Percentiles rank a stretch among this genome's conserved stretches.
phyloP scores from a whole-genome alignment of 345 rosid species.

The Hypericum perforatum region DNA sequence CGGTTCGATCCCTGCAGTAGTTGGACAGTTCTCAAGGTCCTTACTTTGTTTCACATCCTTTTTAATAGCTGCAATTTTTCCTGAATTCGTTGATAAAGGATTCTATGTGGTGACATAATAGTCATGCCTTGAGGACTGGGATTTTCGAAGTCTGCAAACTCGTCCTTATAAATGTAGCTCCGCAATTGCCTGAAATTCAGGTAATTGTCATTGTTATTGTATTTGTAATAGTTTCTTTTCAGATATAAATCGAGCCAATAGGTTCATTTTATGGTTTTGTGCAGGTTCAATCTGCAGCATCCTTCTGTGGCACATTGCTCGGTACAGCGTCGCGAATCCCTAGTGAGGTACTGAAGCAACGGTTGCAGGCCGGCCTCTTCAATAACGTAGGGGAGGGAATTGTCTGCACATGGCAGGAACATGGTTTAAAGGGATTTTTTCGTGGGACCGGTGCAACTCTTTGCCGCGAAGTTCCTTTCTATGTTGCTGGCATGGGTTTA shows the following conservation, averaged over 20 bases:
- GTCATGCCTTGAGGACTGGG: constrained; percentile 96
- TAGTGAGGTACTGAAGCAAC: constrained; percentile 95
- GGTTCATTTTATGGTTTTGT: constrained; percentile 6
- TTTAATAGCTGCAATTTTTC: constrained; percentile 2
- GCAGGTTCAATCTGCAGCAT: constrained; percentile 90
- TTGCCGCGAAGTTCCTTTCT: constrained; percentile 92
- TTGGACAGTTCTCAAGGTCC: constrained; percentile 96
- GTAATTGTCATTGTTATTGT: constrained; percentile 24
- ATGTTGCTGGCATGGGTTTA: constrained; percentile 89
- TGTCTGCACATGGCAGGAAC: constrained; percentile 82
- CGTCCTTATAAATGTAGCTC: constrained; percentile 76
- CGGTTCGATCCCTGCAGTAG: constrained; percentile 95
- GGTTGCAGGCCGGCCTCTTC: constrained; percentile 83
- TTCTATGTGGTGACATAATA: constrained; percentile 23
- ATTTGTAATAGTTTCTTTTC: not conserved
- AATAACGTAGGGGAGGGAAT: constrained; percentile 88
- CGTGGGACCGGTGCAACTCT: constrained; percentile 98
- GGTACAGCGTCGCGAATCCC: constrained; percentile 96
- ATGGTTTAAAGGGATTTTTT: constrained; percentile 84
- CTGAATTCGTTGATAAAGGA: constrained; percentile 6
- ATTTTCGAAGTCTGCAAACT: constrained; percentile 87
- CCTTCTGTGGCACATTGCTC: constrained; percentile 86
- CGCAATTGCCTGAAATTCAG: constrained; percentile 82
- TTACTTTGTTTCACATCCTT: constrained; percentile 6
- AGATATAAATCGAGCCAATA: not conserved